Percentiles rank a stretch among this genome's conserved stretches.
Conservation (phyloP, 768 basidiomycete species). For the Hygrophorus russula region DNA sequence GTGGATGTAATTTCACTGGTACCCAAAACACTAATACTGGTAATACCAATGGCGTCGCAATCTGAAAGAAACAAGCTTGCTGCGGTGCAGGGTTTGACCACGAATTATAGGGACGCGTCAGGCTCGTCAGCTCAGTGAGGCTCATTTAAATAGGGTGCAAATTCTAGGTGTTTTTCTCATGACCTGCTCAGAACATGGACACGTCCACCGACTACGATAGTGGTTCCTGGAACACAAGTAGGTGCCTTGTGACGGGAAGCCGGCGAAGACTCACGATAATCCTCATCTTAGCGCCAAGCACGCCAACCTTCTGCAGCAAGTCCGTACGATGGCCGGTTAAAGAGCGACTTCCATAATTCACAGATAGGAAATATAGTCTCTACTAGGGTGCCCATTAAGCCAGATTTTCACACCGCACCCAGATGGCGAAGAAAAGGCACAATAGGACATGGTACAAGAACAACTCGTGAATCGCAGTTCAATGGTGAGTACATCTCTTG, state of each 20-base stretch:
- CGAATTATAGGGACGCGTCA: slow-evolving; percentile 4
- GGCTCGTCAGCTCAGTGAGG: background rate
- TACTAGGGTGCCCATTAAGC: background rate
- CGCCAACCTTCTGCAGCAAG: background rate
- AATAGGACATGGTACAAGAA: too few species aligned
- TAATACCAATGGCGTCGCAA: too few species aligned
- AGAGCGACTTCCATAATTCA: background rate
- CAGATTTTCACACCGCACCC: background rate
- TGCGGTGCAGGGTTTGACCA: background rate
- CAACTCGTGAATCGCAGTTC: too few species aligned
- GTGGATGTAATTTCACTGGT: too few species aligned
- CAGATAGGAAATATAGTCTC: background rate
- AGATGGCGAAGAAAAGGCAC: background rate
- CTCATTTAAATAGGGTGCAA: background rate
- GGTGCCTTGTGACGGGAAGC: too few species aligned
- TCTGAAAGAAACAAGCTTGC: too few species aligned
- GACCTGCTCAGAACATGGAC: background rate
- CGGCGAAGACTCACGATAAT: too few species aligned
- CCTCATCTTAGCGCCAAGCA: too few species aligned
- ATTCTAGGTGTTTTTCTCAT: background rate
- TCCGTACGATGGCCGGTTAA: background rate
- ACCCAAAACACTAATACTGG: too few species aligned
- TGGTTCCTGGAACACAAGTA: too few species aligned
- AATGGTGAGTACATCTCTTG: too few species aligned
- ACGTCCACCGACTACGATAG: too few species aligned